Evolutionary conservation across 2,329 filamentous ascomycete species (phyloP), one percentile per base, ranked within the genome.

Genomic region (Fonsecaea pedrosoi): DNA sequence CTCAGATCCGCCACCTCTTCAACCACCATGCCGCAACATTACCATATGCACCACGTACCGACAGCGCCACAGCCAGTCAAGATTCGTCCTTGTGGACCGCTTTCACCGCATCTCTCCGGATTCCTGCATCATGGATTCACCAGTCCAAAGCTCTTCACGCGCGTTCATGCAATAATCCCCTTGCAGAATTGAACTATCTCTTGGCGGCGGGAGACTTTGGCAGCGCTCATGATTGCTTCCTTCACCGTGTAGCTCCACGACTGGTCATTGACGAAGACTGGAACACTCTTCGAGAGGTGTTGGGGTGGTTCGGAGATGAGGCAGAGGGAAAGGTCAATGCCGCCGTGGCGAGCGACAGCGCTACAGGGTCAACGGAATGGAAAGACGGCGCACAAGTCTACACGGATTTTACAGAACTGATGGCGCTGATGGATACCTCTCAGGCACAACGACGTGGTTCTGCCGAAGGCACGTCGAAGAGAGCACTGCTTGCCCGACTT

Each of bases 331-430:
- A 67, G 7, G 60, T 70, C n/a, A 54, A 64, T 30, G 21, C 50
- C 7, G 53, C 60, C n/a, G 37, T 56, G 21, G 53, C 53, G 3
- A 21, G 30, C 4, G 13, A 13, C 8, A 15, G 7, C 8, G 38
- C 34, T 8, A 30, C 42, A 10, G 37, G 18, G 25, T 45, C 34
- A 84, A 84, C 42, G 80, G 82, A 21, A 88, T 96, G 37, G 79
- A 85, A 10, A 89, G 90, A 61, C 97, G 95, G 95, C 82, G 94
- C 93, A 34, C 94, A 92, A 4, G 88, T 98, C 30, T 98, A 97
- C 76, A 82, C 84, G 37, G 86, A 88, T 73, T 89, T 85, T 75
- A 79, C 88, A 35, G 80, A 81, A 57, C 76, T 89, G 42, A 78
- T 84, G 21, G 79, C 68, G 72, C 75, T 72, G 71, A 76, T 53